phyloP scores from a whole-genome alignment of 2,329 filamentous ascomycete species.

The Exophiala bonariae region DNA sequence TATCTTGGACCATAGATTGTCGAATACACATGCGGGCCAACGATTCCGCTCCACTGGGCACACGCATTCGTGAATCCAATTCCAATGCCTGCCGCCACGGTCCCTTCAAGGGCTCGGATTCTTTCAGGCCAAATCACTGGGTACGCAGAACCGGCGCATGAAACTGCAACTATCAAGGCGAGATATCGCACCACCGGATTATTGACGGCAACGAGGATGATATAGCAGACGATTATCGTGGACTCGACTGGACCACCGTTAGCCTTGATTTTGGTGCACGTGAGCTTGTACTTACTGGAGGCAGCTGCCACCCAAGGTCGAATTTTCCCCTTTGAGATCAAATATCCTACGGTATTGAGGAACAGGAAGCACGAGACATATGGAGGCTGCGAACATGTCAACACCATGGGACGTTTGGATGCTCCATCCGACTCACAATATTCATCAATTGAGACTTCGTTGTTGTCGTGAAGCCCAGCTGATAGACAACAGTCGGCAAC shows the following conservation, averaged over 20 bases:
- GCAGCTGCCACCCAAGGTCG: slow-evolving; percentile 19
- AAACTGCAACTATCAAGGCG: slow-evolving; percentile 18
- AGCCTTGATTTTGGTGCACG: slow-evolving; percentile 24
- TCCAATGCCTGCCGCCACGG: slow-evolving; percentile 41
- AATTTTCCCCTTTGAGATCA: slow-evolving; percentile 15
- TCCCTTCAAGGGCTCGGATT: slow-evolving; percentile 42
- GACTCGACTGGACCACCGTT: slow-evolving; percentile 9
- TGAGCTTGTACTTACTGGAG: slow-evolving; percentile 31
- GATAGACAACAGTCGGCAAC: slow-evolving; percentile 45
- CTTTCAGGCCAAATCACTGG: slow-evolving; percentile 48
- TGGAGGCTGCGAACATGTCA: slow-evolving; percentile 11
- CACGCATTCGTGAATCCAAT: slow-evolving; percentile 46
- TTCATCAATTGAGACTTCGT: slow-evolving; percentile 47
- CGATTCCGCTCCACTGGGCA: slow-evolving; percentile 45
- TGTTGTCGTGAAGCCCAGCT: slow-evolving; percentile 44
- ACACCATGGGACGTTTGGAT: neutral
- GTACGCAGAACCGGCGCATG: slow-evolving; percentile 42
- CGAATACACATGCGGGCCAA: slow-evolving; percentile 42
- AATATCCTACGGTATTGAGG: slow-evolving; percentile 14
- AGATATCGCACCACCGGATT: slow-evolving; percentile 17
- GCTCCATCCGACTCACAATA: slow-evolving; percentile 39
- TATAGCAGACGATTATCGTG: slow-evolving; percentile 20
- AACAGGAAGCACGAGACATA: slow-evolving; percentile 31
- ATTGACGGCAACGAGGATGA: slow-evolving; percentile 20
- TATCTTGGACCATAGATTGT: slow-evolving; percentile 43